Evolutionary conservation across 208 protist species (phyloP), one percentile per base, ranked within the genome.

Genomic region (Acanthamoeba sp.): DNA sequence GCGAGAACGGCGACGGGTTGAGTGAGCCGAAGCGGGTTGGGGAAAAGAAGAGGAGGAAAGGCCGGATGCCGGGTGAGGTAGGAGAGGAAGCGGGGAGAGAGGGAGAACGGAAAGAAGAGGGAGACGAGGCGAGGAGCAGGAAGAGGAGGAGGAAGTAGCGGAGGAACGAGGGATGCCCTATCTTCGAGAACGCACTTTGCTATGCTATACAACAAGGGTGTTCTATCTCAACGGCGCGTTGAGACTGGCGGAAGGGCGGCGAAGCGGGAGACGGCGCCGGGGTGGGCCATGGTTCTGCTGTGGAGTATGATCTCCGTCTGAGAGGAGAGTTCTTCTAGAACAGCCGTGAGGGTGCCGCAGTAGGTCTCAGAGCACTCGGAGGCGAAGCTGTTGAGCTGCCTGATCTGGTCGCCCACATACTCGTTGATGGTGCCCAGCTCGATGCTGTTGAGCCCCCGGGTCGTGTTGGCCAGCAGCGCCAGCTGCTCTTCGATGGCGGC

Each of bases 351-450:
- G 42, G 40, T 87, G 24, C n/a, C 18, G 78, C 78, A 87, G 78
- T 62, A 87, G 78, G n/a, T 20, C n/a, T 87, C 78, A 3, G 78
- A 50, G 42, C 78, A 87, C 29, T 87, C 78, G 50, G 42, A n/a
- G 14, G 45, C 34, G 50, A 87, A 87, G 78, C n/a, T 59, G 78
- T 87, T 87, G 42, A 87, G 78, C 29, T 87, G 50, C 45, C 24
- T n/a, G 78, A 87, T 87, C 78, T 87, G 45, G 10, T 87, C 78
- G 78, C 78, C 42, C n/a, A 87, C 20, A 42, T 32, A 24, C 4
- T 57, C 42, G 78, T 87, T 87, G 10, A 87, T 27, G 78, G 1
- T n/a, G 45, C 78, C 78, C 16, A 34, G 16, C 36, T 29, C 42
- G 36, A 59, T 24, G 27, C 12, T 2, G 78, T 52, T n/a, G 18